Base-by-base conservation (phyloP, 1,139 yeast genomes). In the Cylindricascospora bacillispora region DNA sequence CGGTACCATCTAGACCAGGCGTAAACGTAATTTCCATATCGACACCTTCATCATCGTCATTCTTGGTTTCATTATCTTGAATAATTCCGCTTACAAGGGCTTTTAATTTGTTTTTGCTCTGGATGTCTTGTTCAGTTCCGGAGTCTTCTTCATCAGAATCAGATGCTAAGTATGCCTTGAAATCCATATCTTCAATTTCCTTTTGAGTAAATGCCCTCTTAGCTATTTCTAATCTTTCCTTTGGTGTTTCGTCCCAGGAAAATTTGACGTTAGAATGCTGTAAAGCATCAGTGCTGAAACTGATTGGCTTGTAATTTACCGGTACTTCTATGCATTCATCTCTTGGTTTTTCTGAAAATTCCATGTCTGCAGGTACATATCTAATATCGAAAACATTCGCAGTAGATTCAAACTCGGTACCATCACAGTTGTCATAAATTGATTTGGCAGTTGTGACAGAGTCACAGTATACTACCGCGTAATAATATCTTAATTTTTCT, bases 231-330 rank as follows among this genome's bases (percentile, higher is more conserved):
- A 73, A 56, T 52, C 98, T 70, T 47, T 85, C 95, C 36, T 73
- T 77, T 3, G 98, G 98, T 0, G 97, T 92, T 57, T 89, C 97
- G 56, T 92, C 99, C 97, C 97, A 86, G 0, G 95, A 85, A 40
- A 86, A 65, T 50, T 82, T 82, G 28, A 86, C 95, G 48, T 83
- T 85, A 10, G 95, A 83, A 52, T 83, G 94, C 50, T 85, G 94
- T 35, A 86, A 65, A 1, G 95, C 95, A 56, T 82, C 95, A 2
- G 95, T 92, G 21, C 82, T 82, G 57, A 89, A 92, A 9, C 75
- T 67, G 20, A 56, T 47, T n/a, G 98, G 98, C 44, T 72, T 75
- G 55, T 89, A 92, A 30, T 70, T 70, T 3, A 74, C 62, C 2
- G 97, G 95, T 13, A 85, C 63, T 39, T 70, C 67, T 16, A 61